These are phyloP conservation scores for Candida silvicultrix DNA, from an alignment of 805 yeast species.

Conservation along the genomic window DNA sequence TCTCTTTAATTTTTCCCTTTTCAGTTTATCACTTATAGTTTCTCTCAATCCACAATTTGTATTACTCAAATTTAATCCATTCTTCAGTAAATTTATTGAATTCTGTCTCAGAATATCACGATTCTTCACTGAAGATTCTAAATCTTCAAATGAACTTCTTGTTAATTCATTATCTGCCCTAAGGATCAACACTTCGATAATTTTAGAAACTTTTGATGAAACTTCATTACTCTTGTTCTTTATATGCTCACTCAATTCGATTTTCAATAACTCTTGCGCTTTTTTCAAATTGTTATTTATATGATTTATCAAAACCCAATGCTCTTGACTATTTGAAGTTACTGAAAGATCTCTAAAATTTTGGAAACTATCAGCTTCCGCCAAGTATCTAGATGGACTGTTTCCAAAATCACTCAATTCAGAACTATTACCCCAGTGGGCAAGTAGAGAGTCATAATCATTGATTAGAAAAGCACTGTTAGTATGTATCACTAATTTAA, in stretches of 20 bases:
- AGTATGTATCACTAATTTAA: constrained; percentile 6
- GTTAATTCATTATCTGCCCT: constrained; percentile 21
- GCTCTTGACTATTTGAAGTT: constrained; percentile 1
- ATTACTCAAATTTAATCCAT: constrained; percentile 14
- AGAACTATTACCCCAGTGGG: constrained; percentile 7
- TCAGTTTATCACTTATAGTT: constrained; percentile 10
- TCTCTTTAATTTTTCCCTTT: constrained; percentile 15
- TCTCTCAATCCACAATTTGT: constrained; percentile 22
- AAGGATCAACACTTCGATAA: constrained; percentile 16
- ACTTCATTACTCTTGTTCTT: constrained; percentile 9
- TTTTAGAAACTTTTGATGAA: constrained; percentile 14
- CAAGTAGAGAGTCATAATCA: constrained; percentile 1
- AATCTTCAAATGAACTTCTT: constrained; percentile 7
- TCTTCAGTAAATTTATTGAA: constrained; percentile 15
- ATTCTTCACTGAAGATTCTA: constrained; percentile 10
- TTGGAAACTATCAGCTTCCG: constrained; percentile 14
- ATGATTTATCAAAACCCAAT: constrained; percentile 10
- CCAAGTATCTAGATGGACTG: constrained; percentile 5
- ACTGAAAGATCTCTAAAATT: constrained; percentile 3
- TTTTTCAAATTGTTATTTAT: constrained; percentile 10
- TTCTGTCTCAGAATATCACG: constrained; percentile 9
- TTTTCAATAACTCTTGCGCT: constrained; percentile 13
- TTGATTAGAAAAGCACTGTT: constrained; percentile 5
- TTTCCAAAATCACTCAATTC: not conserved
- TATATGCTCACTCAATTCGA: constrained; percentile 9